Percentiles rank a stretch among this genome's conserved stretches.
These are phyloP conservation scores for Fusarium lateritium DNA, from an alignment of 2,329 filamentous ascomycete genomes.

Conservation along the genomic window DNA sequence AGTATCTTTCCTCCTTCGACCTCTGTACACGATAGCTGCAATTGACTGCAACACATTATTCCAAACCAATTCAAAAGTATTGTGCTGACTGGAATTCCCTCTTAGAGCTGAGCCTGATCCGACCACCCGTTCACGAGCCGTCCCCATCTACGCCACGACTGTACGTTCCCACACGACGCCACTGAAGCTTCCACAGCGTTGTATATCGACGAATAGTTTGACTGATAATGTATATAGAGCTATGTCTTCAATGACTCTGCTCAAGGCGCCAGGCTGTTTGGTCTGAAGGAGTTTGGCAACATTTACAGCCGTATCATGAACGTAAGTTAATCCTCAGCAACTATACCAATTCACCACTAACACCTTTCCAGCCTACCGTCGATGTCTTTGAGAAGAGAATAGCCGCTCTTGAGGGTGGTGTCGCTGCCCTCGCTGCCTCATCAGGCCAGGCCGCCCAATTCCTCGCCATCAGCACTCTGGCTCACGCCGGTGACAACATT, in stretches of 20 bases:
- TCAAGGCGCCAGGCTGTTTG: conserved; percentile 94
- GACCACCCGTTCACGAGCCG: conserved; percentile 87
- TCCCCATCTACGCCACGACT: conserved; percentile 96
- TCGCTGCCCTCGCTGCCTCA: conserved; percentile 85
- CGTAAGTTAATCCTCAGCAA: conserved; percentile 62
- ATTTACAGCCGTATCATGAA: conserved; percentile 99
- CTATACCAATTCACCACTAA: neutral
- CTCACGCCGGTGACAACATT: conserved; percentile 92
- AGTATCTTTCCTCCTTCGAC: conserved; percentile 7
- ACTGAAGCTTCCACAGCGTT: neutral
- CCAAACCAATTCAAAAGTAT: neutral
- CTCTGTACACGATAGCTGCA: conserved; percentile 3
- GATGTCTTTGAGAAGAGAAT: conserved; percentile 98
- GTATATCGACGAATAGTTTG: neutral
- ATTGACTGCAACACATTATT: neutral
- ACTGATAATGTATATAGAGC: conserved; percentile 67
- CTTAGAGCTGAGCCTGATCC: conserved; percentile 83
- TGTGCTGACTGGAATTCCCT: conserved; percentile 22
- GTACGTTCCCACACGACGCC: conserved; percentile 51
- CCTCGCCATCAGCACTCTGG: conserved; percentile 88
- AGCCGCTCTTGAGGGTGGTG: conserved; percentile 93
- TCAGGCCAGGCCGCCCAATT: conserved; percentile 95
- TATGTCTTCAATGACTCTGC: conserved; percentile 96
- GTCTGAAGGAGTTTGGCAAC: conserved; percentile 96
- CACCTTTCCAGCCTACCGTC: conserved; percentile 80